A percentile compares a stretch with the other conserved stretches of the same genome.
Evolutionary conservation across 1,139 yeast genomes (phyloP).

Genomic region (Geotrichum phurueaensis): DNA sequence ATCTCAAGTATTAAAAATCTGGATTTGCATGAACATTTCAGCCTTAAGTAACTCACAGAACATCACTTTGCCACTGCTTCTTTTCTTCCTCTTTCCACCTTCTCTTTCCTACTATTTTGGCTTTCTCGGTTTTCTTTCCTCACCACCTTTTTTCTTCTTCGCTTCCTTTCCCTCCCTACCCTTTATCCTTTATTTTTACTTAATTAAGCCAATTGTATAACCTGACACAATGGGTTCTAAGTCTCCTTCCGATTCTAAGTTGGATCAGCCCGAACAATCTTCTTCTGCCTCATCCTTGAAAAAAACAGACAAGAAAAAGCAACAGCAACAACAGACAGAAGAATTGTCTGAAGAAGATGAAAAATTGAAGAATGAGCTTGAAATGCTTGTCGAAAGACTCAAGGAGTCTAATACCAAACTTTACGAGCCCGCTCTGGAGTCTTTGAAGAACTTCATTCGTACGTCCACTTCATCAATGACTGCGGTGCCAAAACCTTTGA

Average conservation of each 20-base stretch:
- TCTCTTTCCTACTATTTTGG: not conserved
- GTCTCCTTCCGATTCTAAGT: conserved; percentile 9
- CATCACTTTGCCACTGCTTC: conserved; percentile 4
- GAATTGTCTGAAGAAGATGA: conserved; percentile 93
- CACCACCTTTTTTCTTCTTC: not conserved
- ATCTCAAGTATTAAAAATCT: not conserved
- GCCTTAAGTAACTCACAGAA: conserved; percentile 3
- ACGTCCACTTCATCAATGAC: conserved; percentile 98
- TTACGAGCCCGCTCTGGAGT: conserved; percentile 55
- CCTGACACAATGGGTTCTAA: conserved; percentile 3
- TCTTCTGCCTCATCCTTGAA: conserved; percentile 13
- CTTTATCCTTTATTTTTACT: not conserved
- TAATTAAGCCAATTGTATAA: not conserved
- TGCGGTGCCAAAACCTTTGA: conserved; percentile 97
- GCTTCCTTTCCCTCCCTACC: not conserved
- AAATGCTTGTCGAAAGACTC: conserved; percentile 75
- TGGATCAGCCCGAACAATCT: conserved; percentile 10
- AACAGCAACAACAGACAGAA: conserved; percentile 54
- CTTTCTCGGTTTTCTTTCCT: not conserved
- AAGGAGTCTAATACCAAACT: conserved; percentile 46
- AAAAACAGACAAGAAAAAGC: conserved; percentile 35
- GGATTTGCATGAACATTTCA: not conserved
- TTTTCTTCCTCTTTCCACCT: conserved; percentile 6
- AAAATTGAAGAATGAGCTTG: conserved; percentile 80
- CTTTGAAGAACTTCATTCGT: conserved; percentile 70